Base-by-base conservation (phyloP, 495 filamentous ascomycete genomes). In the Talaromyces proteolyticus region DNA sequence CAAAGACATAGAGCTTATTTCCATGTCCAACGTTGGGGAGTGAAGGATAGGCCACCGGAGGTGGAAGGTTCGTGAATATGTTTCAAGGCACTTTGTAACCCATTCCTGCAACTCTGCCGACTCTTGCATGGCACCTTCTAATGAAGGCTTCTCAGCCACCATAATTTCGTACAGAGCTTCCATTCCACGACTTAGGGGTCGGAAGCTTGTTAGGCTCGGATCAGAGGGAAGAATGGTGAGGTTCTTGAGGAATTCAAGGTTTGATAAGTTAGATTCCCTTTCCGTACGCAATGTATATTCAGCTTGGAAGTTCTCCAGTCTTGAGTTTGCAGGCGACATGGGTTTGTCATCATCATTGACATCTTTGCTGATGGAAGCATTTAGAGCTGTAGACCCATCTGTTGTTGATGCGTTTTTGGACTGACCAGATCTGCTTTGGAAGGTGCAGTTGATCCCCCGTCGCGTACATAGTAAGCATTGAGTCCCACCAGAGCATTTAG, bases 1-100 rank as follows among this genome's bases (percentile, higher is more conserved):
- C 17, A 46, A 34, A 12, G 44, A 14, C n/a, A 46, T 36, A 4
- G 24, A 18, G 10, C 17, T 22, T 19, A 46, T 46, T 18, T 46
- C 44, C 3, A 23, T 29, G 14, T 20, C 10, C 4, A 46, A 26
- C 25, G 44, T 46, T 18, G 44, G 44, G 16, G 24, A 23, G 25
- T 36, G 44, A 19, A 46, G 44, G 14, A 46, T 18, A 29, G 44
- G 44, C 44, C 44, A 46, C 25, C 25, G 44, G 17, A 46, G 23
- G 16, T 46, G 44, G 16, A 46, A 46, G 17, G 0, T 29, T 26
- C 36, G 29, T 11, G 36, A 12, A 46, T 46, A 46, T 36, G 24
- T 46, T 3, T 46, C 24, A 14, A 20, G 12, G 23, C 36, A 46
- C 25, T 19, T 19, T 17, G 8, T 46, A 26, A 46, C 25, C 4